Base-by-base conservation (phyloP, 2,329 filamentous ascomycete genomes). In the Pezicula neosporulosa region DNA sequence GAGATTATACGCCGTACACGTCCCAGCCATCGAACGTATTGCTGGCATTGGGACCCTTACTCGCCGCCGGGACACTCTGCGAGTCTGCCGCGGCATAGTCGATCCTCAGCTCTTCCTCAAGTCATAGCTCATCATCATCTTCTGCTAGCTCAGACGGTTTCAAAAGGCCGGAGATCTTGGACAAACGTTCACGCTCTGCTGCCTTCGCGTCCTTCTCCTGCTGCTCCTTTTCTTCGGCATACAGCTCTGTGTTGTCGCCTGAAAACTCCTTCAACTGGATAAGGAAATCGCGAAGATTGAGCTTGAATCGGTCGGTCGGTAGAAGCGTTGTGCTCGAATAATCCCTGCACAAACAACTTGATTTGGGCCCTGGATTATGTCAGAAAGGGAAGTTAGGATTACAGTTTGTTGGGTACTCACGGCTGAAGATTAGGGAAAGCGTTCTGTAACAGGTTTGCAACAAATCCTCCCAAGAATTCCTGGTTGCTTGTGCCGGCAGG, bases 201-300 rank as follows among this genome's bases (percentile, higher is more conserved):
- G 87, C 85, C 69, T 92, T 90, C 44, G 89, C 89, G 62, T 93
- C 89, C 58, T 84, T 85, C 55, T 93, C 87, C 57, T 91, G 90
- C 70, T 95, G 88, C 71, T 99, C 94, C 70, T 96, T 91, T 70
- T 99, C 94, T 52, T 96, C 92, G 4, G 89, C 85, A 71, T 88
- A 99, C 9, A 99, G 80, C 66, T 99, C 94, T 1, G 93, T 84
- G 63, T 97, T 97, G 72, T 99, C 94, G 48, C 90, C 94, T 1
- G 90, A 86, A 57, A 97, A 99, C 72, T 99, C 95, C 74, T 97
- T 96, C 61, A 99, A 78, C 19, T 92, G 95, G 63, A 99, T 96
- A 60, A 99, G 76, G 82, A 99, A 99, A 72, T 99, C 94, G 59
- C 94, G 90, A 48, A 99, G 77, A 64, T 95, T 91, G 50, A 96